These are phyloP conservation scores for Athelia psychrophila DNA, from an alignment of 1,284 basidiomycete species.

Conservation along the genomic window DNA sequence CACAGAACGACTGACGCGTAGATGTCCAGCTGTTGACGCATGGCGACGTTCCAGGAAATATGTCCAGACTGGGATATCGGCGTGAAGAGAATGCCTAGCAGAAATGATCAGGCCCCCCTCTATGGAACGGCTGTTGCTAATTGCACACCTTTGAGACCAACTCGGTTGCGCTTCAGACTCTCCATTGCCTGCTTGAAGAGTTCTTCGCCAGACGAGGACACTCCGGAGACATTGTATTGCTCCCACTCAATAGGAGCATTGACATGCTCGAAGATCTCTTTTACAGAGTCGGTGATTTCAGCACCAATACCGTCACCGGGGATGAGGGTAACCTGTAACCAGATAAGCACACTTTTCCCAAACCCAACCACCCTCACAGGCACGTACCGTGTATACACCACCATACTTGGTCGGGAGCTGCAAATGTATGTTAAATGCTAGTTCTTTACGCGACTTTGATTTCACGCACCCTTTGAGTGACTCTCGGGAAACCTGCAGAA, in stretches of 20 bases:
- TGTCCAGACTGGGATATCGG: conserved; percentile 96
- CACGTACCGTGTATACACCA: conserved; percentile 81
- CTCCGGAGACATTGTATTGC: conserved; percentile 96
- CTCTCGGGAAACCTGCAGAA: conserved; percentile 76
- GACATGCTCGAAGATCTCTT: conserved; percentile 97
- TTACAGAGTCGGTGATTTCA: conserved; percentile 98
- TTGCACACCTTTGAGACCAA: conserved; percentile 93
- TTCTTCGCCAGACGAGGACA: conserved; percentile 91
- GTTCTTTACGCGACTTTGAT: background rate
- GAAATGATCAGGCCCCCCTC: conserved; percentile 1
- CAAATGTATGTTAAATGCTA: conserved; percentile 5
- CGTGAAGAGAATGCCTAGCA: conserved; percentile 93
- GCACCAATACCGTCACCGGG: conserved; percentile 97
- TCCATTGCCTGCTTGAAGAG: conserved; percentile 99
- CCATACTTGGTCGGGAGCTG: conserved; percentile 94
- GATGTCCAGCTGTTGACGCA: conserved; percentile 99
- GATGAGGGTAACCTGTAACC: conserved; percentile 81
- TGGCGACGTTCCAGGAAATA: conserved; percentile 99
- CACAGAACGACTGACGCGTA: conserved; percentile 98
- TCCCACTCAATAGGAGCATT: conserved; percentile 99
- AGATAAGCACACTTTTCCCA: conserved; percentile 15
- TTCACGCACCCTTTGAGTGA: conserved; percentile 61
- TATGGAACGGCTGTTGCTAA: conserved; percentile 4
- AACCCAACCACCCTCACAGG: conserved; percentile 16
- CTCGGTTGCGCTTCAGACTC: conserved; percentile 93